Evolutionary conservation across 345 rosid genomes (phyloP).

Genomic region (Bruguiera parviflora): DNA sequence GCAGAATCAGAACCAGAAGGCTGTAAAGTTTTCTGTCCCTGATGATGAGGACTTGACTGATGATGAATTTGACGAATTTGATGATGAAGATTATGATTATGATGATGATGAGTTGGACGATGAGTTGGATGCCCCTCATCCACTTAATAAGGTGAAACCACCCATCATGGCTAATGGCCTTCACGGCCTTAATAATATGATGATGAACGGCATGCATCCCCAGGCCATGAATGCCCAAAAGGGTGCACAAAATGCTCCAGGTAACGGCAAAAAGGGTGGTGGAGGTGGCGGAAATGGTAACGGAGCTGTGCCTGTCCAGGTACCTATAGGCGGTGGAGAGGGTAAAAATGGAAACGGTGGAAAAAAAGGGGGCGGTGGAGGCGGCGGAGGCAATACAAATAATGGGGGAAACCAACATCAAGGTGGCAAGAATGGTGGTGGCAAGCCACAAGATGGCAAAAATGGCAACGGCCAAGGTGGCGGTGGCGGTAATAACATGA

Average conservation of each 20-base stretch:
- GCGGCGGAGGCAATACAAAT: constrained; percentile 36
- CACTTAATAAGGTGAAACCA: constrained; percentile 52
- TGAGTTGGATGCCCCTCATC: constrained; percentile 50
- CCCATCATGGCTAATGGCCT: constrained; percentile 40
- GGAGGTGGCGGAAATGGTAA: constrained; percentile 39
- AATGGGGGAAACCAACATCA: constrained; percentile 30
- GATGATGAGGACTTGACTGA: constrained; percentile 55
- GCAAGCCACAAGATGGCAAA: constrained; percentile 12
- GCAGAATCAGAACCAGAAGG: constrained; percentile 48
- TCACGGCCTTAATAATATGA: constrained; percentile 48
- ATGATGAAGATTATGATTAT: constrained; percentile 40
- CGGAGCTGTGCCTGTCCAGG: constrained; percentile 22
- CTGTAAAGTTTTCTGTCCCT: constrained; percentile 37
- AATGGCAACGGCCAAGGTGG: constrained; percentile 31
- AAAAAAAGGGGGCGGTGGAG: constrained; percentile 35
- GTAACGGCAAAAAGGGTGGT: constrained; percentile 25
- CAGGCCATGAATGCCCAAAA: constrained; percentile 56
- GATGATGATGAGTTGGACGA: constrained; percentile 33
- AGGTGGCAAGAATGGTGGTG: constrained; percentile 43
- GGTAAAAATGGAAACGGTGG: constrained; percentile 2
- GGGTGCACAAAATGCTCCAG: constrained; percentile 24
- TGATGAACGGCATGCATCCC: constrained; percentile 50
- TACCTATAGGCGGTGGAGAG: constrained; percentile 41
- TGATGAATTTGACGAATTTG: constrained; percentile 41
- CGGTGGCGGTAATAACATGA: constrained; percentile 41